Percentiles rank a stretch among this genome's conserved stretches.
Evolutionary conservation across 1,284 basidiomycete species (phyloP).

Genomic region (Schizophyllum amplum): DNA sequence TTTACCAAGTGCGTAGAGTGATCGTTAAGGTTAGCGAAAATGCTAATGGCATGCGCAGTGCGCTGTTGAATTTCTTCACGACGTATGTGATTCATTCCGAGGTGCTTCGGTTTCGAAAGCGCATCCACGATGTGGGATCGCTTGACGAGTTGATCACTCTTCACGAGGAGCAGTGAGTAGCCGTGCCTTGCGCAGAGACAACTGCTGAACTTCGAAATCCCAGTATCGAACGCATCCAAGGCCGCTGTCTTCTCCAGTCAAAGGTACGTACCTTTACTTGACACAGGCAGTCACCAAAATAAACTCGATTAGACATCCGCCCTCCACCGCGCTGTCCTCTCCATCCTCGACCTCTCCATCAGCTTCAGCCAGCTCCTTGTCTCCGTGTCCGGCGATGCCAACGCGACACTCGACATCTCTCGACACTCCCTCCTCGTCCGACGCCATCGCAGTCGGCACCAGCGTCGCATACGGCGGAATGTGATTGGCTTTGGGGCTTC

Average conservation of each 20-base stretch:
- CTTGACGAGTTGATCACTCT: conserved; percentile 70
- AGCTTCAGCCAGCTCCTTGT: conserved; percentile 60
- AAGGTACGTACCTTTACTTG: conserved; percentile 37
- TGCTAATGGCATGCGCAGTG: conserved; percentile 33
- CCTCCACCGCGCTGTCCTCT: conserved; percentile 55
- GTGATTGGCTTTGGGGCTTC: conserved; percentile 53
- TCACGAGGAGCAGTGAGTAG: conserved; percentile 66
- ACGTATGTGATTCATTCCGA: conserved; percentile 66
- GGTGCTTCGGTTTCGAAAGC: conserved; percentile 47
- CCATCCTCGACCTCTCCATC: conserved; percentile 67
- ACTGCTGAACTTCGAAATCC: conserved; percentile 6
- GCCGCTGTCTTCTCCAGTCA: conserved; percentile 57
- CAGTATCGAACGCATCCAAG: conserved; percentile 57
- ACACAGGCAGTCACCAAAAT: not conserved
- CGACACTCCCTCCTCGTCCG: conserved; percentile 44
- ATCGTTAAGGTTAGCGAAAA: not conserved
- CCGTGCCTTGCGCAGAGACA: not conserved
- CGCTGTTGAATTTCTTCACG: conserved; percentile 63
- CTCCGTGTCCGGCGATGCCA: conserved; percentile 45
- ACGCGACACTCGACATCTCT: conserved; percentile 51
- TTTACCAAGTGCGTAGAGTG: conserved; percentile 65
- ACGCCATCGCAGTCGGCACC: conserved; percentile 53
- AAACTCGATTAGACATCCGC: conserved; percentile 36
- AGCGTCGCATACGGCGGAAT: conserved; percentile 42
- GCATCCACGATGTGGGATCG: conserved; percentile 48